Conservation (phyloP, 2,329 filamentous ascomycete species). For the Cercospora sp. region DNA sequence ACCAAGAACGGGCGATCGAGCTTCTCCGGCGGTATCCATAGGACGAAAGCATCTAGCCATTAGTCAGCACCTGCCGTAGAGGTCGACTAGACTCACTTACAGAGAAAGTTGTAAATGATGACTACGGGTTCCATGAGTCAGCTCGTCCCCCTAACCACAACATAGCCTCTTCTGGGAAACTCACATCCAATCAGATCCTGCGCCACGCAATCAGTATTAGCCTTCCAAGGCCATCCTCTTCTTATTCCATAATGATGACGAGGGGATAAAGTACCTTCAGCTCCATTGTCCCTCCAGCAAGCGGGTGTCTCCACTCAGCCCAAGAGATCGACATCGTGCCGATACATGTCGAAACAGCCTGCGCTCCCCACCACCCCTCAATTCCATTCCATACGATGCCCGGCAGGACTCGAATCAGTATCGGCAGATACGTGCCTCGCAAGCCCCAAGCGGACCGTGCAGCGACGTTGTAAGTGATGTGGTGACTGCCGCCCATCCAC, state of each 20-base stretch:
- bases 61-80: background rate
- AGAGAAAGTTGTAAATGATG: constrained; percentile 22
- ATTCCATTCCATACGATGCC: constrained; percentile 24
- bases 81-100: background rate
- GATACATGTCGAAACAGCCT: constrained; percentile 22
- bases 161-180: background rate
- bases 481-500: constrained; percentile 20
- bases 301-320: constrained; percentile 21
- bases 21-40: constrained; percentile 23
- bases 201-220: background rate
- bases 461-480: constrained; percentile 23
- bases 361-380: constrained; percentile 22
- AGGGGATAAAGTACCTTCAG: background rate
- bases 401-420: constrained; percentile 22
- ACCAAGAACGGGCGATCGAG: constrained; percentile 19
- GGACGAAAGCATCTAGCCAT: constrained; percentile 9
- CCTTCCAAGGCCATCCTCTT: background rate
- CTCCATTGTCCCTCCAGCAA: constrained; percentile 21
- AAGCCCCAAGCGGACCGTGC: constrained; percentile 17
- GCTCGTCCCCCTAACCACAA: background rate
- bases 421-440: constrained; percentile 18
- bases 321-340: constrained; percentile 20
- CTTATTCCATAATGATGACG: background rate
- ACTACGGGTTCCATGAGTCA: background rate
- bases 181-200: constrained; percentile 23